Percentiles rank a stretch among this genome's conserved stretches.
phyloP scores from a whole-genome alignment of 2,329 filamentous ascomycete species.

The Atkinsonella hypoxylon region DNA sequence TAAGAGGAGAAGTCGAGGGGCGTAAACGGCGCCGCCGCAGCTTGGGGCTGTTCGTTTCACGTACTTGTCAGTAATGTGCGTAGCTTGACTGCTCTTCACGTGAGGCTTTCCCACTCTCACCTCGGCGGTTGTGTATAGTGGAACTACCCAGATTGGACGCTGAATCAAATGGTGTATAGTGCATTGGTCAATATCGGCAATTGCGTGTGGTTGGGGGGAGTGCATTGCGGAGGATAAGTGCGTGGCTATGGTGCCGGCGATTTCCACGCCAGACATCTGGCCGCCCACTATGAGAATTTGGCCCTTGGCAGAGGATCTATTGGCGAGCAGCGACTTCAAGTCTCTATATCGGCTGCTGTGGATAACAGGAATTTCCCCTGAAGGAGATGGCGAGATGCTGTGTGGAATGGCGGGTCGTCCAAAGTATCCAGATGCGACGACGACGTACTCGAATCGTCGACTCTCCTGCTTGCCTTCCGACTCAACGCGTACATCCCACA shows the following conservation, averaged over 20 bases:
- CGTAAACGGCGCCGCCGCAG: conserved; percentile 47
- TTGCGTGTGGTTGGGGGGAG: conserved; percentile 31
- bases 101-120: conserved; percentile 18
- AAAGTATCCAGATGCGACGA: conserved; percentile 70
- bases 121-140: conserved; percentile 41
- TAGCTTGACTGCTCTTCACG: too few species aligned
- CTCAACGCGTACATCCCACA: conserved; percentile 30
- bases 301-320: conserved; percentile 27
- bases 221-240: conserved; percentile 54
- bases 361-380: conserved; percentile 34
- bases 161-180: conserved; percentile 58
- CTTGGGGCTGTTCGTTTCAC: conserved; percentile 23
- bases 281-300: conserved; percentile 67
- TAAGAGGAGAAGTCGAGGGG: conserved; percentile 64
- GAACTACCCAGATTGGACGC: conserved; percentile 61
- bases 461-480: conserved; percentile 27
- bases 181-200: conserved; percentile 35
- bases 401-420: conserved; percentile 43
- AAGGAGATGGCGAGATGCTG: conserved; percentile 21
- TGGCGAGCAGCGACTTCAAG: conserved; percentile 34
- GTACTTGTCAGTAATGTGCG: neutral
- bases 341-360: conserved; percentile 59
- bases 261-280: conserved; percentile 74
- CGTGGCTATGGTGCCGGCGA: conserved; percentile 57
- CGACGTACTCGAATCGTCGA: conserved; percentile 54